A percentile compares a stretch with the other conserved stretches of the same genome.
These are phyloP conservation scores for Physcomitrium patens DNA, from an alignment of 225 moss, liverwort and hornwort genomes.

Conservation along the genomic window DNA sequence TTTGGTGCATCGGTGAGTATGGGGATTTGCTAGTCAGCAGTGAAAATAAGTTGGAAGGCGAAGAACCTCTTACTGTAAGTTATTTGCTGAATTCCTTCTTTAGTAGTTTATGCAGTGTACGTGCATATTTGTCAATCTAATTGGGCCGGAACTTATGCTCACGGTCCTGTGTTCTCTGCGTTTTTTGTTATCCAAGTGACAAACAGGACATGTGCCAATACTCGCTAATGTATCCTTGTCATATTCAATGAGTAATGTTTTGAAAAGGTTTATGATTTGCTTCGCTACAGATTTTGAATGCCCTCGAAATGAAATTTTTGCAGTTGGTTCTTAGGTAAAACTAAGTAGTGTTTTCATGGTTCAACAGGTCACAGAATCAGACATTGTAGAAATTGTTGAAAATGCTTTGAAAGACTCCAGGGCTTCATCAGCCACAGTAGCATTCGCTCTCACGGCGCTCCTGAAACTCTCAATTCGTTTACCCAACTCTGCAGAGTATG, in stretches of 20 bases:
- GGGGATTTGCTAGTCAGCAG: slow-evolving; percentile 63
- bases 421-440: slow-evolving; percentile 65
- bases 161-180: slow-evolving; percentile 24
- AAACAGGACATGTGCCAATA: not conserved
- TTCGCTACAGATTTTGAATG: not conserved
- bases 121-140: not conserved
- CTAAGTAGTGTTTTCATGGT: slow-evolving; percentile 23
- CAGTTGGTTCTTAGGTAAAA: slow-evolving; percentile 5
- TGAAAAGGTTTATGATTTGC: slow-evolving; percentile 6
- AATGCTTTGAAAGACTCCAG: slow-evolving; percentile 73
- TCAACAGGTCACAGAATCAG: slow-evolving; percentile 88
- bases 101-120: slow-evolving; percentile 1
- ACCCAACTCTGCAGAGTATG: slow-evolving; percentile 74
- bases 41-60: slow-evolving; percentile 48
- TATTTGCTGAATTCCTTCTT: not conserved
- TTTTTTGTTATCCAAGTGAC: slow-evolving; percentile 18
- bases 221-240: not conserved
- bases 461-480: slow-evolving; percentile 92
- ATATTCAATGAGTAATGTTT: not conserved
- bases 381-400: slow-evolving; percentile 91
- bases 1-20: slow-evolving; percentile 76
- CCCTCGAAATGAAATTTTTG: not conserved
- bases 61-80: slow-evolving; percentile 60
- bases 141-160: slow-evolving; percentile 14
- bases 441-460: slow-evolving; percentile 85